Evolutionary conservation across 352 stramenopile genomes (phyloP).

Genomic region (Globisporangium carolinianum): DNA sequence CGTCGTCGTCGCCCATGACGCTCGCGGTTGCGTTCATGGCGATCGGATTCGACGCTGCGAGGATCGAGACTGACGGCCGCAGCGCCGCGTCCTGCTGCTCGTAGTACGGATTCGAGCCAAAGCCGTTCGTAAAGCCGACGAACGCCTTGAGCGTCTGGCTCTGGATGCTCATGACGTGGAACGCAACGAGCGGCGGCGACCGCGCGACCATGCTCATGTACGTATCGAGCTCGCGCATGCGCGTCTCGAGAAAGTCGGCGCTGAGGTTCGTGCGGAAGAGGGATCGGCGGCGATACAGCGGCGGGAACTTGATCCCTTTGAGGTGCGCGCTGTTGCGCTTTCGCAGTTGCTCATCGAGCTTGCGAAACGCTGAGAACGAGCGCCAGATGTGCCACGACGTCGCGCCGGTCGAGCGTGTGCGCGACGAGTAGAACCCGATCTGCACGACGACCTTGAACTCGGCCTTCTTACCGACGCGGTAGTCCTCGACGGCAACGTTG

Average conservation of each 20-base stretch:
- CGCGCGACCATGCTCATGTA: conserved; percentile 60
- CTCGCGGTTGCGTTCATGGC: conserved; percentile 40
- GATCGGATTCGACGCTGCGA: conserved; percentile 37
- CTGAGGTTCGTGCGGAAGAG: conserved; percentile 64
- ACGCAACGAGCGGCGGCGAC: conserved; percentile 62
- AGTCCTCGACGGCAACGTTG: conserved; percentile 55
- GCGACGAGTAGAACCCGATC: conserved; percentile 70
- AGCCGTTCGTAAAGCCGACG: conserved; percentile 65
- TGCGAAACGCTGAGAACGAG: conserved; percentile 71
- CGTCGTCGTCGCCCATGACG: conserved; percentile 71
- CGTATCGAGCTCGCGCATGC: conserved; percentile 66
- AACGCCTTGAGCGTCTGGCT: conserved; percentile 80
- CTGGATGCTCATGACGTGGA: conserved; percentile 61
- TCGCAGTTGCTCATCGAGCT: conserved; percentile 74
- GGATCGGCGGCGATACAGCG: conserved; percentile 56
- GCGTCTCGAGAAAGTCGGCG: conserved; percentile 52
- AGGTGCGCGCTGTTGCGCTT: conserved; percentile 64
- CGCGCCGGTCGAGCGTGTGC: conserved; percentile 47
- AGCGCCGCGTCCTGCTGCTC: conserved; percentile 48
- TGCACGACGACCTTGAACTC: conserved; percentile 77
- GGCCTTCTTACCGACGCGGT: conserved; percentile 69
- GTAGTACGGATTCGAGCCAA: conserved; percentile 68
- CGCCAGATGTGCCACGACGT: conserved; percentile 84
- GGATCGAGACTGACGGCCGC: conserved; percentile 55
- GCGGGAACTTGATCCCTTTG: conserved; percentile 83